Evolutionary conservation across 73 alveolate genomes (phyloP).

Genomic region (Tetrahymena thermophila): DNA sequence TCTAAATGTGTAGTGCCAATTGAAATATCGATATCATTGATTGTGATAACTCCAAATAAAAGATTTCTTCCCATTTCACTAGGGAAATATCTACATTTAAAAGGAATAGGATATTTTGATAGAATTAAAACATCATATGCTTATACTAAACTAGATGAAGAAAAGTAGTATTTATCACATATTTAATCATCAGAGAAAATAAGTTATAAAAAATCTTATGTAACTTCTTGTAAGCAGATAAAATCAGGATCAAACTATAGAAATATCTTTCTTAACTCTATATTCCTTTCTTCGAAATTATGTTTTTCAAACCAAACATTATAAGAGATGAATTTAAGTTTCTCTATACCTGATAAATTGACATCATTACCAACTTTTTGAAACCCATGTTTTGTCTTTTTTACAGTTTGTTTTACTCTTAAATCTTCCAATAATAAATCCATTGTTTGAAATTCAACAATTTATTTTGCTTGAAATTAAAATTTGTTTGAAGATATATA

Average conservation of each 20-base stretch:
- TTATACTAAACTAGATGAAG: conserved; percentile 11
- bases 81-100: conserved; percentile 10
- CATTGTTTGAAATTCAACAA: not conserved
- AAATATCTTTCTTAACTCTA: conserved; percentile 25
- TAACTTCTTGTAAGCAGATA: conserved; percentile 53
- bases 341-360: not conserved
- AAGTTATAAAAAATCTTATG: conserved; percentile 5
- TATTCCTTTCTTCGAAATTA: conserved; percentile 42
- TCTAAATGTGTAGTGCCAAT: conserved; percentile 52
- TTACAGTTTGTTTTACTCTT: not conserved
- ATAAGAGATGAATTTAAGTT: conserved; percentile 35
- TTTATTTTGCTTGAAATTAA: too few relatives aligned
- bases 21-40: conserved; percentile 4
- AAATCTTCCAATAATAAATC: not conserved
- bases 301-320: conserved; percentile 59
- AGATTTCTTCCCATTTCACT: conserved; percentile 42
- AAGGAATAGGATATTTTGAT: conserved; percentile 25
- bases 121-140: conserved; percentile 54
- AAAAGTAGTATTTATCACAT: conserved; percentile 19
- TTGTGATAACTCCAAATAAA: conserved; percentile 11
- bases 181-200: conserved; percentile 1
- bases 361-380: not conserved
- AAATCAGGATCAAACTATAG: conserved; percentile 46
- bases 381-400: not conserved
- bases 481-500: too few relatives aligned